Base-by-base conservation (phyloP, 305 asterid species). In the Fraxinus floribunda region DNA sequence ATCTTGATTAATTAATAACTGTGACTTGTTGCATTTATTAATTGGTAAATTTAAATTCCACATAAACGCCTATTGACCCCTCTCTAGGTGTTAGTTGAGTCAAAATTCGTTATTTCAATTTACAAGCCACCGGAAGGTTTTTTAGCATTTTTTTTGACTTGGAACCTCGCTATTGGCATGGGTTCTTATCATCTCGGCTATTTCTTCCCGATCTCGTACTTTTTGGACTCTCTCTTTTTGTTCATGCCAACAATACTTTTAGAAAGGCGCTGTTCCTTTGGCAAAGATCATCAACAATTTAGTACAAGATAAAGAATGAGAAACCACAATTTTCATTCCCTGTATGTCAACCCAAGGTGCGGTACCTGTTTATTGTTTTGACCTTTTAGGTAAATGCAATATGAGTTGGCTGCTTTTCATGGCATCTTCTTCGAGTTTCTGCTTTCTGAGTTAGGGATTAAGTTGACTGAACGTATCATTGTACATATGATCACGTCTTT, bases 141-240 rank as follows among this genome's bases (percentile, higher is more conserved):
- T 95, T 95, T 32, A 90, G 90, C 75, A 97, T 98, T 0, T 95
- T 95, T 84, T 95, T 95, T 55, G 91, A 95, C 89, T 88, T 95
- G 79, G 97, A 95, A 82, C 98, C 99, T 36, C 93, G 94, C 57
- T 94, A 92, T 82, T 95, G 99, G 99, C 99, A 95, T 38, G 98
- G 99, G 5, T 95, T 95, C 88, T 89, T 95, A 86, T 95, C 99
- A 2, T 95, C 99, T 13, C 88, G 98, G 80, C 84, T 95, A 70
- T 95, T 93, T 88, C 94, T 94, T 77, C 99, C 98, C 0, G 98
- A 95, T 82, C 95, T 95, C 16, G 10, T 90, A 38, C 83, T 90
- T 78, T 95, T 95, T 70, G 99, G 98, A 30, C 87, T 95, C 68
- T 89, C 98, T 30, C 95, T 95, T 55, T 95, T 95, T 79, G 75